Percentiles rank a stretch among this genome's conserved stretches.
Conservation (phyloP, 805 yeast genomes). For the Wickerhamiella sorbophila region DNA sequence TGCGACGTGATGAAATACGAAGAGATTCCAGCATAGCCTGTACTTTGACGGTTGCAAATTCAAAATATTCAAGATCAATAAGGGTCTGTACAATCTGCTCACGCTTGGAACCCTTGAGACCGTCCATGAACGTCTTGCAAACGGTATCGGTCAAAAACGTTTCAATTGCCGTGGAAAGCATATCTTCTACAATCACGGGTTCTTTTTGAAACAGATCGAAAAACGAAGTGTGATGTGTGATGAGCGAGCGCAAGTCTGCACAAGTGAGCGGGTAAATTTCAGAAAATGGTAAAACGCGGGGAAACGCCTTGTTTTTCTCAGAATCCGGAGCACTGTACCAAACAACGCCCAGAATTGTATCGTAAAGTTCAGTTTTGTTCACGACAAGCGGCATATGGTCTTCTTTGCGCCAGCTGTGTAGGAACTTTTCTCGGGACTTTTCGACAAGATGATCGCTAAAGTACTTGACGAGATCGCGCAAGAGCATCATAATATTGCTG, state of each 20-base stretch:
- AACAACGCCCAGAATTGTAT: constrained; percentile 45
- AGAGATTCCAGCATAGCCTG: constrained; percentile 29
- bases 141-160: constrained; percentile 53
- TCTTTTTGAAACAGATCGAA: constrained; percentile 49
- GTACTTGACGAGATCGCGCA: constrained; percentile 43
- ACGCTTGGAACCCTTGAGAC: constrained; percentile 38
- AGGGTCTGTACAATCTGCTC: constrained; percentile 83
- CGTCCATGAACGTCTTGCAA: constrained; percentile 44
- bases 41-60: constrained; percentile 58
- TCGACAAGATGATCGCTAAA: constrained; percentile 42
- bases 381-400: constrained; percentile 80
- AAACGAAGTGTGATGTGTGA: constrained; percentile 51
- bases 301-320: constrained; percentile 32
- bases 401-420: constrained; percentile 52
- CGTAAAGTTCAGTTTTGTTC: constrained; percentile 43
- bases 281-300: constrained; percentile 71
- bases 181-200: constrained; percentile 43
- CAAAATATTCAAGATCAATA: constrained; percentile 76
- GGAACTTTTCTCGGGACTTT: constrained; percentile 48
- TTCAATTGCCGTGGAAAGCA: constrained; percentile 51
- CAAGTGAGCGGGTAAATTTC: constrained; percentile 80
- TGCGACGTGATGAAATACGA: constrained; percentile 25
- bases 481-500: constrained; percentile 43
- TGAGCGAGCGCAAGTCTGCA: constrained; percentile 50
- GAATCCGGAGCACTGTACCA: constrained; percentile 49